Evolutionary conservation across 2,329 filamentous ascomycete genomes (phyloP), one percentile per base, ranked within the genome.

Genomic region (Paracoccidioides brasiliensis): DNA sequence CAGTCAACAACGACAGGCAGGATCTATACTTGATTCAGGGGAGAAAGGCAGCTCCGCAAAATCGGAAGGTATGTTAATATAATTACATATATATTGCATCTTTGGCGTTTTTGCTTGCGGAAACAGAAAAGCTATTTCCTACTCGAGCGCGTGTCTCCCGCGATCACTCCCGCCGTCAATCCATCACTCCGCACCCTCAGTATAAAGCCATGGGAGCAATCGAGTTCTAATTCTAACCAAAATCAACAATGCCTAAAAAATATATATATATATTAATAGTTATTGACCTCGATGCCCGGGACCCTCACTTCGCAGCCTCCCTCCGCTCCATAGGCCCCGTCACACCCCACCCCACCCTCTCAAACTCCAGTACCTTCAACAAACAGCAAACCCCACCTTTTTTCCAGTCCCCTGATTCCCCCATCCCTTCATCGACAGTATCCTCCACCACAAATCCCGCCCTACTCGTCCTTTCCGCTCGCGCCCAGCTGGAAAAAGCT

Each of bases 301-400:
- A 84, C 64, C 80, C 80, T 1, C 74, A 78, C 64, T 91, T 78
- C 80, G 86, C 90, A 76, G 84, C 82, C 66, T 94, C 90, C 60
- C 87, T 97, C 59, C 86, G 83, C 63, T 72, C 70, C 48, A 72
- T 84, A 56, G 81, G 80, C 56, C 76, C 79, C 55, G 80, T 83
- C 6, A 76, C 76, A 54, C 79, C 79, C 35, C 77, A 76, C 57
- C 79, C 79, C 2, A 80, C 79, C 32, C 72, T 76, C 59, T 82
- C 79, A 9, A 71, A 75, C 38, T 75, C 77, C 43, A 82, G 80
- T 46, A 74, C 74, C 30, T 80, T 78, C 61, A 62, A 64, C 50
- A 33, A 58, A n/a, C 43, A 42, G 5, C 42, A n/a, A 35, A 49
- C 40, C 49, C 45, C 57, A 59, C 67, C 46, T 67, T 66, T 58